Base-by-base conservation (phyloP, 2,329 filamentous ascomycete species). In the Chaetomium strumarium region DNA sequence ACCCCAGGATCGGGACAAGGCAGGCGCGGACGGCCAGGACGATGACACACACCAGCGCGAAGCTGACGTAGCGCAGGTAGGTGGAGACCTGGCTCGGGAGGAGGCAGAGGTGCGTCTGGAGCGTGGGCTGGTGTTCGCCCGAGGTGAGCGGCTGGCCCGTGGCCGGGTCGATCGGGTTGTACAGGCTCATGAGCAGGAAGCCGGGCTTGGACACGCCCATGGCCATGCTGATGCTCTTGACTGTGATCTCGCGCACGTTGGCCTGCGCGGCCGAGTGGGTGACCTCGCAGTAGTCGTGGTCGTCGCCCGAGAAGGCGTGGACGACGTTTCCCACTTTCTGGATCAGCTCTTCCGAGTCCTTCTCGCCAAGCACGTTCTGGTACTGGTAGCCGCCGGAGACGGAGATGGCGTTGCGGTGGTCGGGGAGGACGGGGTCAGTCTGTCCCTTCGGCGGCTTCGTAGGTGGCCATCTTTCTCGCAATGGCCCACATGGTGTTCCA, bases 231-330 rank as follows among this genome's bases (percentile, higher is more conserved):
- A 95, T 83, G 64, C 86, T 91, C 72, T 99, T 99, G 62, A 97
- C 90, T 0, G 93, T 99, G 58, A 96, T 95, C 67, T 99, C 93
- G 45, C 75, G 76, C 31, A 85, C 80, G 24, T 77, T 79, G 33
- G 77, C 78, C 57, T 83, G 83, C 54, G 84, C 81, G 16, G 81
- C 77, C 2, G 83, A 81, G 68, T 99, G 93, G 0, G 84, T 77
- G 7, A 97, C 73, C 64, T 96, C 91, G 71, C 93, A 99, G 72
- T 97, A 96, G 72, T 99, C 93, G 72, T 99, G 93, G 65, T 99
- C 93, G 63, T 99, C 93, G 11, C 93, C 93, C 0, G 90, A 96
- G 66, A 97, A 99, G 40, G 91, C 86, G 59, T 93, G 86, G 3
- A 82, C 77, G 12, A 97, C 81, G 56, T 93, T 88, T 33, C 90